Percentiles rank a stretch among this genome's conserved stretches.
phyloP scores from a whole-genome alignment of 1,139 yeast species.

The Zygoascus sp. region DNA sequence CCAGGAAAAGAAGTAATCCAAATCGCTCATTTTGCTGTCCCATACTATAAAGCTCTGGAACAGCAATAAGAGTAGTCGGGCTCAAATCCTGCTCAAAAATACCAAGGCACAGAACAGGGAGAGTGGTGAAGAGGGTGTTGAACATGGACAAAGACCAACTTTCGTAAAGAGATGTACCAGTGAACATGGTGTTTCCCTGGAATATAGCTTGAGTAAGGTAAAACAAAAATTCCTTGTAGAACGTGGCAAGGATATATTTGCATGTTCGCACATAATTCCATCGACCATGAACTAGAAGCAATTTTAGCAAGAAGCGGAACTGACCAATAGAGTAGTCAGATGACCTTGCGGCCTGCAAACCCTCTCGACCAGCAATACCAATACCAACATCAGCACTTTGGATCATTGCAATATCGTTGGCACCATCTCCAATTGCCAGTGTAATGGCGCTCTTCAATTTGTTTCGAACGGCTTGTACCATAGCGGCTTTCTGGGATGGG shows the following conservation, averaged over 20 bases:
- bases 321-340: conserved; percentile 96
- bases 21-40: conserved; percentile 78
- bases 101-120: conserved; percentile 91
- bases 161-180: conserved; percentile 91
- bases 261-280: conserved; percentile 91
- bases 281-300: conserved; percentile 88
- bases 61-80: conserved; percentile 83
- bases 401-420: conserved; percentile 98
- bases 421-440: conserved; percentile 98
- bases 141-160: conserved; percentile 97
- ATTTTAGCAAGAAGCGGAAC: conserved; percentile 74
- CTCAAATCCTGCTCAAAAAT: conserved; percentile 88
- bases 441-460: conserved; percentile 68
- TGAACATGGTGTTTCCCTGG: conserved; percentile 81
- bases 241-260: conserved; percentile 88
- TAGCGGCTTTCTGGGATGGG: conserved; percentile 90
- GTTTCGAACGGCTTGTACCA: conserved; percentile 74
- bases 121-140: conserved; percentile 88
- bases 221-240: conserved; percentile 87
- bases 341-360: conserved; percentile 91
- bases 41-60: conserved; percentile 79
- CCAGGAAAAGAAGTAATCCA: conserved; percentile 60
- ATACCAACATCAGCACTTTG: conserved; percentile 98
- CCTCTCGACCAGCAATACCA: conserved; percentile 96
- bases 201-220: conserved; percentile 83